Conservation (phyloP, 1,284 basidiomycete genomes). For the Pyrrhoderma lamaoense region DNA sequence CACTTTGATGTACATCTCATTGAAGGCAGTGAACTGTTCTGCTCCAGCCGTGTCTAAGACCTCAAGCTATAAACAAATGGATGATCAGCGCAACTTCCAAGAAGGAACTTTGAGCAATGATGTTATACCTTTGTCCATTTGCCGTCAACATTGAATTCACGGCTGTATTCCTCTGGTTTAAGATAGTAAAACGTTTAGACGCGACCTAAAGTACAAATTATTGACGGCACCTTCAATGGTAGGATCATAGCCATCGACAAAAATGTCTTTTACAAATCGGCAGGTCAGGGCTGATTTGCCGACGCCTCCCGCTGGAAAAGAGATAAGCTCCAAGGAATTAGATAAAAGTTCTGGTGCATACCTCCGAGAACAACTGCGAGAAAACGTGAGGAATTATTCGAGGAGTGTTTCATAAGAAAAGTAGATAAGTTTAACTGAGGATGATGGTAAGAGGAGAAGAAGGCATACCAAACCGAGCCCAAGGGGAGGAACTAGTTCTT, state of each 20-base stretch:
- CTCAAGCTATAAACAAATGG: slow-evolving; percentile 50
- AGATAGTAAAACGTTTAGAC: slow-evolving; percentile 7
- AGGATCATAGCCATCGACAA: slow-evolving; percentile 73
- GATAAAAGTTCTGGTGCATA: slow-evolving; percentile 31
- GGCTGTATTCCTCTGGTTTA: slow-evolving; percentile 59
- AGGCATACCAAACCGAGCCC: slow-evolving; percentile 15
- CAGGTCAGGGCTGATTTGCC: slow-evolving; percentile 74
- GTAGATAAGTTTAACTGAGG: background rate
- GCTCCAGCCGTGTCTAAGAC: slow-evolving; percentile 86
- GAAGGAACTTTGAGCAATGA: slow-evolving; percentile 15
- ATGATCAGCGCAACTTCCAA: background rate
- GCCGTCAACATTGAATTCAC: slow-evolving; percentile 54
- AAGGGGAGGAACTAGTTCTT: background rate
- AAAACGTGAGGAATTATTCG: slow-evolving; percentile 18
- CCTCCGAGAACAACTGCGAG: slow-evolving; percentile 72
- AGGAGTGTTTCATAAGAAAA: slow-evolving; percentile 8
- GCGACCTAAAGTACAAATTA: slow-evolving; percentile 1
- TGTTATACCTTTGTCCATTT: slow-evolving; percentile 44
- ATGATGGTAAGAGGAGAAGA: background rate
- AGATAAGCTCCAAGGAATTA: background rate
- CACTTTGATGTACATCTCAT: slow-evolving; percentile 76
- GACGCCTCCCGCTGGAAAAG: slow-evolving; percentile 61
- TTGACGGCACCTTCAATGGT: slow-evolving; percentile 64
- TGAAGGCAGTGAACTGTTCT: slow-evolving; percentile 77
- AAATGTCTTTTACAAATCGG: slow-evolving; percentile 67